phyloP scores from a whole-genome alignment of 1,284 basidiomycete genomes.

The Ceratobasidium sp. region DNA sequence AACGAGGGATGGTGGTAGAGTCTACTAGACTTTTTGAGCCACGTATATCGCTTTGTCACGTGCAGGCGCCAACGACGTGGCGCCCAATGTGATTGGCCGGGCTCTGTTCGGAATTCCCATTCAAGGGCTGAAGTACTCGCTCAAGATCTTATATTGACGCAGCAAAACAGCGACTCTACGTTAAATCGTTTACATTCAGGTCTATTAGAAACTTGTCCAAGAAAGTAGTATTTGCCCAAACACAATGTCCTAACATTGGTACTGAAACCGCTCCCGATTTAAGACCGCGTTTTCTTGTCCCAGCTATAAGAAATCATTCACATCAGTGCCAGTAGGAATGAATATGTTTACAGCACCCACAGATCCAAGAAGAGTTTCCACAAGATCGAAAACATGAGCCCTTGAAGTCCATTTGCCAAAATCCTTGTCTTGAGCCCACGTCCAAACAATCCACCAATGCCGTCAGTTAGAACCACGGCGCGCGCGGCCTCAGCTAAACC shows the following conservation, averaged over 20 bases:
- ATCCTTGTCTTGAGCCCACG: constrained; percentile 88
- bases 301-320: constrained; percentile 54
- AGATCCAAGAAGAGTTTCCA: constrained; percentile 89
- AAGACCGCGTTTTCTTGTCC: constrained; percentile 57
- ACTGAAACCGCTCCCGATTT: background rate
- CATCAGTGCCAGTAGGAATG: background rate
- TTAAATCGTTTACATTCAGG: no score
- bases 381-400: constrained; percentile 85
- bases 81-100: background rate
- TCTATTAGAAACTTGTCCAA: background rate
- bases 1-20: constrained; percentile 24
- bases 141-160: no score
- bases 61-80: constrained; percentile 11
- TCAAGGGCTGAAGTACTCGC: no score
- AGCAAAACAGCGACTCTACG: no score
- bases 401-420: constrained; percentile 87
- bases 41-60: constrained; percentile 33
- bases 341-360: constrained; percentile 63
- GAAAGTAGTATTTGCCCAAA: background rate
- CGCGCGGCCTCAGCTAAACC: constrained; percentile 69
- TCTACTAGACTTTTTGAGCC: constrained; percentile 26
- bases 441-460: constrained; percentile 77
- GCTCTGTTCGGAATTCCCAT: no score
- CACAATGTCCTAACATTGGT: background rate
- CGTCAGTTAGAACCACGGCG: constrained; percentile 76